These are phyloP conservation scores for Gossypium arboreum DNA, from an alignment of 345 rosid genomes.

Conservation along the genomic window DNA sequence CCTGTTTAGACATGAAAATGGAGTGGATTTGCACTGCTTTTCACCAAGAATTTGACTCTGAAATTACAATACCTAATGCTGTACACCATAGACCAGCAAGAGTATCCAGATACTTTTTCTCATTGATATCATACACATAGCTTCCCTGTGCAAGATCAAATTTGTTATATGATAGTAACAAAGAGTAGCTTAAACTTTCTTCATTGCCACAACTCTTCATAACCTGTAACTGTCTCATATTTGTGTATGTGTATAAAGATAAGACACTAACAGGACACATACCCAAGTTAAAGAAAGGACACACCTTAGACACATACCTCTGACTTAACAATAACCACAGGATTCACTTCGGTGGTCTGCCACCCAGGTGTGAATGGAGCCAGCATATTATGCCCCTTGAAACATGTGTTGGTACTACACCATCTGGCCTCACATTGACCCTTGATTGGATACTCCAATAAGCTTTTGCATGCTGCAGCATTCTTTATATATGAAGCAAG, in stretches of 20 bases:
- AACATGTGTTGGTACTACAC: slow-evolving; percentile 49
- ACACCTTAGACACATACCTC: slow-evolving; percentile 41
- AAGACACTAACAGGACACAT: not conserved
- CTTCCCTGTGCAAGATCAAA: slow-evolving; percentile 53
- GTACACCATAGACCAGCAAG: slow-evolving; percentile 98
- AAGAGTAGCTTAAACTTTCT: not conserved
- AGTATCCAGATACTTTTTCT: slow-evolving; percentile 88
- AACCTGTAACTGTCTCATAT: not conserved
- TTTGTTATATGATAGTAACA: not conserved
- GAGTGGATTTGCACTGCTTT: no score
- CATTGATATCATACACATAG: slow-evolving; percentile 72
- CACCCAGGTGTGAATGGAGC: slow-evolving; percentile 99
- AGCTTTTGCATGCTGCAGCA: slow-evolving; percentile 34
- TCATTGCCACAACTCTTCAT: no score
- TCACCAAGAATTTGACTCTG: no score
- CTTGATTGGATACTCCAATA: slow-evolving; percentile 24
- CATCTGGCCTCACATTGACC: slow-evolving; percentile 37
- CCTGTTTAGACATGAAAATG: not conserved
- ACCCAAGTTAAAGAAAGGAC: not conserved
- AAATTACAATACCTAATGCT: slow-evolving; percentile 57
- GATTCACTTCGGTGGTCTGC: slow-evolving; percentile 74
- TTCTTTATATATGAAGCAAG: slow-evolving; percentile 37
- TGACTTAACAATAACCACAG: slow-evolving; percentile 72
- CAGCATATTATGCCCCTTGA: slow-evolving; percentile 90
- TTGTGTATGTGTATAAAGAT: not conserved